These are phyloP conservation scores for Scedosporium boydii DNA, from an alignment of 2,329 filamentous ascomycete genomes.

Conservation along the genomic window DNA sequence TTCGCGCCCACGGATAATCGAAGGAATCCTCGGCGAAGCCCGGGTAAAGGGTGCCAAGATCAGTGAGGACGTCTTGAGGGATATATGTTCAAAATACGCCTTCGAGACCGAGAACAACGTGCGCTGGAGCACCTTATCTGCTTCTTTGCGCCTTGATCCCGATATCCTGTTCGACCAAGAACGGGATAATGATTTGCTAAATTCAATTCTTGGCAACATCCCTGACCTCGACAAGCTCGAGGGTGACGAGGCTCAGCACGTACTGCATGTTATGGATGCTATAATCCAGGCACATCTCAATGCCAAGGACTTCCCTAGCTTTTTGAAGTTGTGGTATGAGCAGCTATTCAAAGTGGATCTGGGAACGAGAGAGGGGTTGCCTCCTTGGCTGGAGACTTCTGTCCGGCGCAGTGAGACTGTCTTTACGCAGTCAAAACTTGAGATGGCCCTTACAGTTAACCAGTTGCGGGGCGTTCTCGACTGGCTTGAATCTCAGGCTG, in stretches of 20 bases:
- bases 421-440: constrained; percentile 17
- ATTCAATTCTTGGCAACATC: constrained; percentile 27
- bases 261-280: constrained; percentile 21
- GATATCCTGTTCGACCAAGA: constrained; percentile 35
- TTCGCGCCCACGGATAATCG: constrained; percentile 16
- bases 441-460: constrained; percentile 32
- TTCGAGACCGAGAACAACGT: constrained; percentile 19
- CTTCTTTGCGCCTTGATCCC: constrained; percentile 33
- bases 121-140: constrained; percentile 33
- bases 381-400: constrained; percentile 20
- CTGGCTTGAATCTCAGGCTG: constrained; percentile 28
- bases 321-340: constrained; percentile 36
- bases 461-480: constrained; percentile 33
- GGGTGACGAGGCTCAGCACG: constrained; percentile 13
- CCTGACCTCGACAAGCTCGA: constrained; percentile 9
- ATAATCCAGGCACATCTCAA: constrained; percentile 34
- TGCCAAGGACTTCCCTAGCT: constrained; percentile 32
- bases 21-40: constrained; percentile 22
- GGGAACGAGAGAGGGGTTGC: constrained; percentile 12
- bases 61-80: constrained; percentile 29
- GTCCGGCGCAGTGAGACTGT: constrained; percentile 7
- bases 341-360: constrained; percentile 27
- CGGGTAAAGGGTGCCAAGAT: constrained; percentile 20
- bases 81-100: constrained; percentile 32
- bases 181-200: constrained; percentile 26